These are phyloP conservation scores for Fraxinus albicans DNA, from an alignment of 305 asterid species.

Conservation along the genomic window DNA sequence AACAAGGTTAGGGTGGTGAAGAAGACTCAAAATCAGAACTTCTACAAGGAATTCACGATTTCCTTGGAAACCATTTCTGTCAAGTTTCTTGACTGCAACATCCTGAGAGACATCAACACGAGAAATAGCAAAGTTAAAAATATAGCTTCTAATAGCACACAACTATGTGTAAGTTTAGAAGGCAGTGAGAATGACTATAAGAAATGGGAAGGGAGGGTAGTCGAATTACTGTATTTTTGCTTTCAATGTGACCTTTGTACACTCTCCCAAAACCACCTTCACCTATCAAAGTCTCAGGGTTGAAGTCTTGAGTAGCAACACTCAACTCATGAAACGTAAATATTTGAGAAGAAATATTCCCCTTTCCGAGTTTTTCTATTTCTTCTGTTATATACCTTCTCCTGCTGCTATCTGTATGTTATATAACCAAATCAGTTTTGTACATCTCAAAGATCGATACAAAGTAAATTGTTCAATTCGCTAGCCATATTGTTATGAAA, in stretches of 20 bases:
- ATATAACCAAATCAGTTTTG: constrained; percentile 14
- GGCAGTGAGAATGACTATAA: background rate
- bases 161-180: background rate
- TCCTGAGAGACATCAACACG: constrained; percentile 37
- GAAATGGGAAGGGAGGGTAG: background rate
- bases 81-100: constrained; percentile 83
- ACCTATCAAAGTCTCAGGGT: constrained; percentile 48
- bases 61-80: constrained; percentile 91
- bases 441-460: background rate
- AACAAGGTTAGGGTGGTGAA: constrained; percentile 82
- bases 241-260: constrained; percentile 57
- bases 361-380: constrained; percentile 66
- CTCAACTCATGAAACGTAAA: constrained; percentile 60
- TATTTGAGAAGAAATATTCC: constrained; percentile 56
- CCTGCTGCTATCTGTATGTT: constrained; percentile 59
- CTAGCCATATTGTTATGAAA: background rate
- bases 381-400: constrained; percentile 42
- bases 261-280: constrained; percentile 97
- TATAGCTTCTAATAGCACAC: background rate
- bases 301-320: constrained; percentile 57
- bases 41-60: constrained; percentile 84
- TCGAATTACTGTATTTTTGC: constrained; percentile 40
- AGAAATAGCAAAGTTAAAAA: background rate
- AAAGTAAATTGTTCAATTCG: background rate
- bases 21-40: constrained; percentile 76